Percentiles rank a stretch among this genome's conserved stretches.
Conservation (phyloP, 177 flowering plant species). For the Vitis hybrid region DNA sequence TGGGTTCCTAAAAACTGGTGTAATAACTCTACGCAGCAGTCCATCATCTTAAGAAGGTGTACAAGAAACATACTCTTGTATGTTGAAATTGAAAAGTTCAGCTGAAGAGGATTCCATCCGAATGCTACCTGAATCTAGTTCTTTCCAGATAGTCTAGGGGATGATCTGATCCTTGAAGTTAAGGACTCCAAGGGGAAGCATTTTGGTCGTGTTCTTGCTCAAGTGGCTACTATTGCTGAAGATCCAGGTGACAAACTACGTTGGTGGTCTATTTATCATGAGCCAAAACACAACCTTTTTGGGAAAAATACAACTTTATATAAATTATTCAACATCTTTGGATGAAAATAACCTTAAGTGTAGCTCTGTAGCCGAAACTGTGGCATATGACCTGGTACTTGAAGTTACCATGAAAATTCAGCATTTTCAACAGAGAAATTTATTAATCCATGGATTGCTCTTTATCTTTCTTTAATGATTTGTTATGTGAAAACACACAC, state of each 20-base stretch:
- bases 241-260: conserved; percentile 83
- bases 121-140: conserved; percentile 94
- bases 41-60: conserved; percentile 70
- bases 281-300: conserved; percentile 86
- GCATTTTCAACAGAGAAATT: too few species aligned
- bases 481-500: too few species aligned
- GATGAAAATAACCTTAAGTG: conserved; percentile 76
- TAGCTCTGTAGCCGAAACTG: too few species aligned
- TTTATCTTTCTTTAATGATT: too few species aligned
- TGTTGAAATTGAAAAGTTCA: conserved; percentile 76
- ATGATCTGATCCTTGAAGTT: conserved; percentile 81
- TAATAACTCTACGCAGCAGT: conserved; percentile 68
- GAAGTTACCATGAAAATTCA: too few species aligned
- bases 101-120: conserved; percentile 71
- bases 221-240: conserved; percentile 80
- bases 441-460: conserved; percentile 1
- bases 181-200: conserved; percentile 78
- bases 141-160: conserved; percentile 91
- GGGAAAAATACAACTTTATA: conserved; percentile 76
- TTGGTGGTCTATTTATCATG: conserved; percentile 87
- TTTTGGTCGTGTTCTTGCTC: conserved; percentile 81
- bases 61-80: conserved; percentile 84
- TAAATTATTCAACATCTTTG: conserved; percentile 65
- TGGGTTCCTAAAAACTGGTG: conserved; percentile 73
- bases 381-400: too few species aligned